A percentile compares a stretch with the other conserved stretches of the same genome.
These are phyloP conservation scores for Hypsizygus marmoreus DNA, from an alignment of 768 basidiomycete species.

Conservation along the genomic window DNA sequence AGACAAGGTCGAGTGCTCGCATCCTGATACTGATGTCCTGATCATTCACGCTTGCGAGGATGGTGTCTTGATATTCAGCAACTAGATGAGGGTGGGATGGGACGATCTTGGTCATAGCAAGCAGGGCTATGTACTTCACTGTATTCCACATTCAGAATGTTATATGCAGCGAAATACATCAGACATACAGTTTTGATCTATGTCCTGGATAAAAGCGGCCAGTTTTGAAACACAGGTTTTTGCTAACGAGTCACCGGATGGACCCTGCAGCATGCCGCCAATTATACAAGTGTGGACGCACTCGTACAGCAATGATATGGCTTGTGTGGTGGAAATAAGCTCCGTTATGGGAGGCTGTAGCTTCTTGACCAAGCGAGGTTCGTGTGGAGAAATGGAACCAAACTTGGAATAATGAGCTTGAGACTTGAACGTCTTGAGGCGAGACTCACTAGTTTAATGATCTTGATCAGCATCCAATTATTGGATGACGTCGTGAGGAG, in stretches of 20 bases:
- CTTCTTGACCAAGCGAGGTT: slow-evolving; percentile 93
- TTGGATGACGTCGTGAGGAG: slow-evolving; percentile 92
- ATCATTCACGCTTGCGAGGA: slow-evolving; percentile 87
- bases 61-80: slow-evolving; percentile 89
- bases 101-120: slow-evolving; percentile 95
- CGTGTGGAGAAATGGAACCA: slow-evolving; percentile 87
- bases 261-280: slow-evolving; percentile 89
- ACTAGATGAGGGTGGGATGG: slow-evolving; percentile 89
- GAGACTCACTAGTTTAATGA: slow-evolving; percentile 81
- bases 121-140: slow-evolving; percentile 97
- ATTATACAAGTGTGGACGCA: slow-evolving; percentile 98
- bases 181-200: slow-evolving; percentile 91
- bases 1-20: slow-evolving; percentile 91
- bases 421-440: neutral
- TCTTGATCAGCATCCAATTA: slow-evolving; percentile 99
- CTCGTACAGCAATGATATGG: slow-evolving; percentile 95
- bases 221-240: slow-evolving; percentile 91
- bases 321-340: slow-evolving; percentile 92
- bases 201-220: slow-evolving; percentile 86
- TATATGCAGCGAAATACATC: neutral
- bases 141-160: slow-evolving; percentile 14
- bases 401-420: slow-evolving; percentile 56
- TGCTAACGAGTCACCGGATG: slow-evolving; percentile 78
- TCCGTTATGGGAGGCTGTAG: slow-evolving; percentile 92
- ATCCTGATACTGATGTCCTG: slow-evolving; percentile 95